These are phyloP conservation scores for Sporisorium reilianum DNA, from an alignment of 1,284 basidiomycete genomes.

Conservation along the genomic window DNA sequence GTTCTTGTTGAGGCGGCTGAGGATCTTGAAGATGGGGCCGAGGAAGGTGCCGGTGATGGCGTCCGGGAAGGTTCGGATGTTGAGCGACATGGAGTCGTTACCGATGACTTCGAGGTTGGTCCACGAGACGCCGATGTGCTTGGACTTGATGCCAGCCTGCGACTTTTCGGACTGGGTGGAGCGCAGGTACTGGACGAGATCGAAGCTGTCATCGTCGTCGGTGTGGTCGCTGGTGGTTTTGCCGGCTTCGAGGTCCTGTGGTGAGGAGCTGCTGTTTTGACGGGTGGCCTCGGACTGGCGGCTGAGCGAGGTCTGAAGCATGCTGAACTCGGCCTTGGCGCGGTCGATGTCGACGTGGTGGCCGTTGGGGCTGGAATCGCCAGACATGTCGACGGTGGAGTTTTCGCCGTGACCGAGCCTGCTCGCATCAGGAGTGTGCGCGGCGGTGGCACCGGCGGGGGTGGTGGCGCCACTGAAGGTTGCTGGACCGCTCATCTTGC, in stretches of 20 bases:
- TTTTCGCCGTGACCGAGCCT: conserved; percentile 7
- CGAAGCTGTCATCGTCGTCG: conserved; percentile 72
- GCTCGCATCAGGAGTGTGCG: neutral
- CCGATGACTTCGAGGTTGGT: conserved; percentile 53
- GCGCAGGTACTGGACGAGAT: conserved; percentile 81
- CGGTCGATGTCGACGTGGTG: conserved; percentile 27
- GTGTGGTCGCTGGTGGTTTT: conserved; percentile 1
- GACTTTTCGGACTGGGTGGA: conserved; percentile 76
- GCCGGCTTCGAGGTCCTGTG: conserved; percentile 29
- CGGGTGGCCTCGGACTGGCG: conserved; percentile 22
- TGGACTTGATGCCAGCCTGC: conserved; percentile 50
- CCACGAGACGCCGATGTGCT: conserved; percentile 58
- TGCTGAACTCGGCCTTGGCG: conserved; percentile 31
- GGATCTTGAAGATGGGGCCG: conserved; percentile 66
- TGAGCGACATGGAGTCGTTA: conserved; percentile 50
- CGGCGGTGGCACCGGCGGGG: conserved; percentile 8
- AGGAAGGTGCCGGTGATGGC: conserved; percentile 66
- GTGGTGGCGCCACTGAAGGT: conserved; percentile 23
- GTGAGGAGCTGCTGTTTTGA: conserved; percentile 9
- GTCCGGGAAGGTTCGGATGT: conserved; percentile 66
- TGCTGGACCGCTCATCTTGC: conserved; percentile 19
- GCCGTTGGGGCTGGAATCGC: neutral
- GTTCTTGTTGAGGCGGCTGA: conserved; percentile 38
- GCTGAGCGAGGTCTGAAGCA: conserved; percentile 35
- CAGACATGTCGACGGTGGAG: conserved; percentile 24